Conservation (phyloP, 192 early-diverging fungal genomes). For the Phlyctochytrium arcticum region DNA sequence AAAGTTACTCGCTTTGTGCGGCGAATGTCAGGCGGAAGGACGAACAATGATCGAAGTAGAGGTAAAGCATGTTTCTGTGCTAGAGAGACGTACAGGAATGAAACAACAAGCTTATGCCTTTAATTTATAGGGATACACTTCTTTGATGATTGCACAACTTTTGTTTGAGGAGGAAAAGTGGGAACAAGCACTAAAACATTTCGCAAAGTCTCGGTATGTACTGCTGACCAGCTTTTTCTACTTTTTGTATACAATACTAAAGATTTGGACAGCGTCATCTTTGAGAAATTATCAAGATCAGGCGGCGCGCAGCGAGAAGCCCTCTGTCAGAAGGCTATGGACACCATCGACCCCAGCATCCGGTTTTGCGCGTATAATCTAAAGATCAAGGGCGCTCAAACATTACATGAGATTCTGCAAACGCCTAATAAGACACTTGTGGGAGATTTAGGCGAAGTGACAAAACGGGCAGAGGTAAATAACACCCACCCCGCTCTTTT, state of each 20-base stretch:
- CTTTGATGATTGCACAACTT: constrained; percentile 62
- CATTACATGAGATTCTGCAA: no score
- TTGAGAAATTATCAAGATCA: constrained; percentile 58
- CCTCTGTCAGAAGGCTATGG: constrained; percentile 63
- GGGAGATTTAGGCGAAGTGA: no score
- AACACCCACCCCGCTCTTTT: no score
- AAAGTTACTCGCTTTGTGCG: constrained; percentile 30
- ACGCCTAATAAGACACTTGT: no score
- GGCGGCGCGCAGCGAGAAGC: constrained; percentile 47
- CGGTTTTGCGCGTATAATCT: constrained; percentile 75
- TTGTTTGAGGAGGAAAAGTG: constrained; percentile 67
- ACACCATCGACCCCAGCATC: constrained; percentile 76
- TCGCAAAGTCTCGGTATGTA: constrained; percentile 55
- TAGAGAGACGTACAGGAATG: no score
- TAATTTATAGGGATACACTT: constrained; percentile 56
- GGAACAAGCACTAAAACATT: constrained; percentile 60
- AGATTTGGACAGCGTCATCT: constrained; percentile 68
- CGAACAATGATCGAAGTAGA: constrained; percentile 54
- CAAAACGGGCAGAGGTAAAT: no score
- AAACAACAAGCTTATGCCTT: no score
- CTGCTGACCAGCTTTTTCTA: no score
- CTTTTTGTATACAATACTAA: no score
- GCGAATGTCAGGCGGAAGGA: constrained; percentile 41
- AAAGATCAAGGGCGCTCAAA: constrained; percentile 9
- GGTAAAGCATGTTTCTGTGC: constrained; percentile 16